Conservation (phyloP, 2,329 filamentous ascomycete genomes). For the Fusarium abutilonis region DNA sequence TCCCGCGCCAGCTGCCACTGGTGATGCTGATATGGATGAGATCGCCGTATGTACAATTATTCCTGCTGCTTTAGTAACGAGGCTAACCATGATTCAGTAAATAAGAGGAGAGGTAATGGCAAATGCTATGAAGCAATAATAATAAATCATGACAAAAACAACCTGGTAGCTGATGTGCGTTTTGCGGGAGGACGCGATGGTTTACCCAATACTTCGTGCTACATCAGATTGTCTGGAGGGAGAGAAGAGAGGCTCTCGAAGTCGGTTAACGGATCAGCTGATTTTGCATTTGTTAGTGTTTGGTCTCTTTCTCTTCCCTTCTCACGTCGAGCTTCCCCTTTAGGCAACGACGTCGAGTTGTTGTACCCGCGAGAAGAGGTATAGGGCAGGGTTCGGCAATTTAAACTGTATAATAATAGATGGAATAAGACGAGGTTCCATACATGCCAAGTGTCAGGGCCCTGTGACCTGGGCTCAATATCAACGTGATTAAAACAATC, state of each 20-base stretch:
- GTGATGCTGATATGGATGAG: conserved; percentile 73
- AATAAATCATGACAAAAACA: conserved; percentile 42
- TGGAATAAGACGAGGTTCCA: conserved; percentile 33
- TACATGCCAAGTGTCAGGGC: not conserved
- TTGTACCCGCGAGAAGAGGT: not conserved
- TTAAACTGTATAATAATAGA: conserved; percentile 37
- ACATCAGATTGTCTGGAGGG: conserved; percentile 37
- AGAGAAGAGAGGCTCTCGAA: conserved; percentile 21
- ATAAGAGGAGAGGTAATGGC: not conserved
- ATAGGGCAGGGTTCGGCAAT: conserved; percentile 1
- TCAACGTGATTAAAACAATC: not conserved
- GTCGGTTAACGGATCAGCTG: conserved; percentile 37
- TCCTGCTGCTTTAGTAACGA: not conserved
- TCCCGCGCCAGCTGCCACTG: conserved; percentile 59
- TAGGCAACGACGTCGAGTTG: not conserved
- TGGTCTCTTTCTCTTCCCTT: conserved; percentile 32
- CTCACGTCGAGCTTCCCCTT: conserved; percentile 10
- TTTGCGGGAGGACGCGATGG: conserved; percentile 24
- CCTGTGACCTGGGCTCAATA: not conserved
- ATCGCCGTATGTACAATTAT: conserved; percentile 57
- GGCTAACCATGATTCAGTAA: conserved; percentile 36
- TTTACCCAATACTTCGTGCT: conserved; percentile 31
- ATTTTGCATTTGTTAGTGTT: conserved; percentile 43
- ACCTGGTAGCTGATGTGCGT: conserved; percentile 17
- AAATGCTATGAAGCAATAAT: conserved; percentile 19